Evolutionary conservation across 345 rosid species (phyloP), one percentile per base, ranked within the genome.

Genomic region (Carallia brachiata): DNA sequence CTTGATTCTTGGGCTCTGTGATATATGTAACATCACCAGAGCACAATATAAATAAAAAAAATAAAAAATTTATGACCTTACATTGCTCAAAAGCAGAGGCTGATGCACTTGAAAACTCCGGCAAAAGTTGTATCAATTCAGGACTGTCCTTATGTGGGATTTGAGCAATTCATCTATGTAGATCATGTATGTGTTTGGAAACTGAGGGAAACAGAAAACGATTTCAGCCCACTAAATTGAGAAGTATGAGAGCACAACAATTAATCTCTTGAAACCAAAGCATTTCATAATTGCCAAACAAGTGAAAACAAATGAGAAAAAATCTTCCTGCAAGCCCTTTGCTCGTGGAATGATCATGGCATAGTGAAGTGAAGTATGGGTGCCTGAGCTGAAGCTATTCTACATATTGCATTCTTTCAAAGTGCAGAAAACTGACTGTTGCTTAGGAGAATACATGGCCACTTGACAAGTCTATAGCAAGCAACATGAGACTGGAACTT

Each of bases 381-480:
- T 68, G 97, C 89, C 81, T 95, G 99, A 4, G 86, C 84, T 44
- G 88, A 83, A 32, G 94, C 96, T 48, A 90, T 85, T 79, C 90
- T 86, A 77, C 79, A 83, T 63, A 89, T 80, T 28, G 88, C 97
- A 83, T 84, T 90, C 86, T 83, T 90, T 2, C 97, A 85, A 79
- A 83, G 78, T 9, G 91, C 68, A 18, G 88, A 78, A 77, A 95
- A 95, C 56, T 86, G 88, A 76, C 97, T 90, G 70, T 78, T 84
- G 36, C 72, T 78, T 68, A 95, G 78, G 19, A 95, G 89, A 71
- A 95, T 83, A 66, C 93, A 88, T 4, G 99, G 89, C 99, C 98
- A 95, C 47, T 82, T 76, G 67, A 95, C 86, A 55, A 95, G 88
- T 80, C 91, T 86, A 68, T 80, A 80, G 82, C 96, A 85, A 59